Evolutionary conservation across 768 basidiomycete species (phyloP).

Genomic region (Russula sp.): DNA sequence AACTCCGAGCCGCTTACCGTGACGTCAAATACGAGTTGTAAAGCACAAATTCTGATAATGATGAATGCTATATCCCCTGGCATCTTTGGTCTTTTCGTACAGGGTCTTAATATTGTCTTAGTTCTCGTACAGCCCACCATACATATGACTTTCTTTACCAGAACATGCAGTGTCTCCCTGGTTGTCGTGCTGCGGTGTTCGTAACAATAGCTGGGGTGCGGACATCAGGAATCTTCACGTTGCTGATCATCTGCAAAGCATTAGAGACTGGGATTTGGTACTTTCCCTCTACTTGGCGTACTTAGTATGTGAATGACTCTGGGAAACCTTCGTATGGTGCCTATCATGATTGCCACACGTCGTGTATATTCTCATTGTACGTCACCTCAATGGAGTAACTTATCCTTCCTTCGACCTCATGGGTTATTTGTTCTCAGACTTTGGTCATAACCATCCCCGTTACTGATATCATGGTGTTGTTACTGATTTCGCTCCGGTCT

Average conservation of each 20-base stretch:
- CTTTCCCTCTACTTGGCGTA: conserved; percentile 10
- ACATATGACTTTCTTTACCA: neutral
- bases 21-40: too few relatives aligned
- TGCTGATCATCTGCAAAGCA: conserved; percentile 3
- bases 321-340: neutral
- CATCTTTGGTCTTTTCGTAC: conserved; percentile 17
- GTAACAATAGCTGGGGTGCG: conserved; percentile 11
- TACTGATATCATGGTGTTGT: conserved; percentile 14
- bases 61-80: neutral
- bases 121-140: conserved; percentile 5
- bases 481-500: neutral
- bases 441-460: too few relatives aligned
- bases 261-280: conserved; percentile 1
- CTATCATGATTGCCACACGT: neutral
- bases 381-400: neutral
- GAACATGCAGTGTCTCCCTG: neutral
- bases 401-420: neutral
- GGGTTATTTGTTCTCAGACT: neutral
- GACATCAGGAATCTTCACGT: neutral
- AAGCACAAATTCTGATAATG: too few relatives aligned
- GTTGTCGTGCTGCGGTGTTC: conserved; percentile 7
- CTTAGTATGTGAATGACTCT: neutral
- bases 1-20: neutral
- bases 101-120: conserved; percentile 15
- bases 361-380: neutral